Conservation (phyloP, 2,329 filamentous ascomycete species). For the Arthrobotrys sinensis region DNA sequence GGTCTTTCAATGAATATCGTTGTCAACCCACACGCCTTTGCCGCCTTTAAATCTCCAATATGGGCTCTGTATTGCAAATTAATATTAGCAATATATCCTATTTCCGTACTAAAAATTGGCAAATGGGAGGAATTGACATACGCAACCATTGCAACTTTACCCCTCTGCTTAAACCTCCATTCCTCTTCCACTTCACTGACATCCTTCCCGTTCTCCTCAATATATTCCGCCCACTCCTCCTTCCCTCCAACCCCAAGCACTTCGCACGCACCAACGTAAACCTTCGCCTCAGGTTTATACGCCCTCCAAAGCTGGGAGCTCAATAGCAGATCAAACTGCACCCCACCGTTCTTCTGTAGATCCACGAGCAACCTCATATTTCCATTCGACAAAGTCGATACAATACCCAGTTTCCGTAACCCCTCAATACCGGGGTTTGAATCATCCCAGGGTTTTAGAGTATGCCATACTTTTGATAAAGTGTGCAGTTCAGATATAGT, state of each 20-base stretch:
- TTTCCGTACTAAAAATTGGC: neutral
- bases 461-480: constrained; percentile 81
- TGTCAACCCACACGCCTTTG: constrained; percentile 76
- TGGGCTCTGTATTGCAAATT: constrained; percentile 33
- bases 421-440: constrained; percentile 70
- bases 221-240: constrained; percentile 29
- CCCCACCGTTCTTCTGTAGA: constrained; percentile 73
- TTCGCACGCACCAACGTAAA: constrained; percentile 78
- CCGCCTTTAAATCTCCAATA: constrained; percentile 68
- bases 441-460: constrained; percentile 79
- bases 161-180: constrained; percentile 43
- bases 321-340: constrained; percentile 76
- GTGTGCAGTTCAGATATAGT: constrained; percentile 75
- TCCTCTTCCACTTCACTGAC: constrained; percentile 8
- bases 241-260: constrained; percentile 64
- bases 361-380: constrained; percentile 79
- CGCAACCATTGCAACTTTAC: constrained; percentile 82
- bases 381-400: constrained; percentile 81
- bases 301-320: constrained; percentile 80
- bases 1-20: constrained; percentile 81
- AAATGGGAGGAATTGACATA: constrained; percentile 74
- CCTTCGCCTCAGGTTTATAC: constrained; percentile 80
- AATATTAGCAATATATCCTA: neutral
- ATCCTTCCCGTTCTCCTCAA: constrained; percentile 12
- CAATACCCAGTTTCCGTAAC: constrained; percentile 73